phyloP scores from a whole-genome alignment of 2,329 filamentous ascomycete species.

The Penicillium digitatum region DNA sequence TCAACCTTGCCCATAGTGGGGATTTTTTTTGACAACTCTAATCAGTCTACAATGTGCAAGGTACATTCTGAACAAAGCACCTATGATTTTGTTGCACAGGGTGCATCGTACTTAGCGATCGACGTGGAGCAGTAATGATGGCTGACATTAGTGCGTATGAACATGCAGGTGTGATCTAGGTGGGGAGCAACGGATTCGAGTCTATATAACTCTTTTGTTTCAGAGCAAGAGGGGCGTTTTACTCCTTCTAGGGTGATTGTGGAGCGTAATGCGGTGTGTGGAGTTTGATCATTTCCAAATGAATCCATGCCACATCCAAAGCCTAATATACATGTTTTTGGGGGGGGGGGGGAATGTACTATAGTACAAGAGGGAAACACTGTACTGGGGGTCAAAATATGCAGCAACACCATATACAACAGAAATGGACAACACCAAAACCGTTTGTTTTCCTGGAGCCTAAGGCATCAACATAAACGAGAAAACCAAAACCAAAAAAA shows the following conservation, averaged over 20 bases:
- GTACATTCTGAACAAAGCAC: not conserved
- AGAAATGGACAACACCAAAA: constrained; percentile 8
- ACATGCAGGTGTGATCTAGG: not conserved
- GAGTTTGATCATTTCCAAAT: constrained; percentile 1
- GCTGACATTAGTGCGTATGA: not conserved
- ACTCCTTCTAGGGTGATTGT: not conserved
- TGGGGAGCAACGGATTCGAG: not conserved
- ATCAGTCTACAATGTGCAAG: not conserved
- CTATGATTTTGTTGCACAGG: not conserved
- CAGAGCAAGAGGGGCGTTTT: not conserved
- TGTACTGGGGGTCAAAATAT: constrained; percentile 6
- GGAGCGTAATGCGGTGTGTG: not conserved
- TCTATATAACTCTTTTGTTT: not conserved
- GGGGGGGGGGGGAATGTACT: constrained; percentile 5
- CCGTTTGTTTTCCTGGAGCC: not conserved
- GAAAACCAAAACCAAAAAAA: not conserved
- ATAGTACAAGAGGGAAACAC: constrained; percentile 8
- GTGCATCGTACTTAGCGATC: not conserved
- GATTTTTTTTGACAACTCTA: not conserved
- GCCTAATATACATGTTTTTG: constrained; percentile 11
- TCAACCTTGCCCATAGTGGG: not conserved
- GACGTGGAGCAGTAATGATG: not conserved
- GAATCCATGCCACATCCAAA: constrained; percentile 3
- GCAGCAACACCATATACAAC: constrained; percentile 10
- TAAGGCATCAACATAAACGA: not conserved